Base-by-base conservation (phyloP, 2,329 filamentous ascomycete species). In the Fusarium guadeloupense region DNA sequence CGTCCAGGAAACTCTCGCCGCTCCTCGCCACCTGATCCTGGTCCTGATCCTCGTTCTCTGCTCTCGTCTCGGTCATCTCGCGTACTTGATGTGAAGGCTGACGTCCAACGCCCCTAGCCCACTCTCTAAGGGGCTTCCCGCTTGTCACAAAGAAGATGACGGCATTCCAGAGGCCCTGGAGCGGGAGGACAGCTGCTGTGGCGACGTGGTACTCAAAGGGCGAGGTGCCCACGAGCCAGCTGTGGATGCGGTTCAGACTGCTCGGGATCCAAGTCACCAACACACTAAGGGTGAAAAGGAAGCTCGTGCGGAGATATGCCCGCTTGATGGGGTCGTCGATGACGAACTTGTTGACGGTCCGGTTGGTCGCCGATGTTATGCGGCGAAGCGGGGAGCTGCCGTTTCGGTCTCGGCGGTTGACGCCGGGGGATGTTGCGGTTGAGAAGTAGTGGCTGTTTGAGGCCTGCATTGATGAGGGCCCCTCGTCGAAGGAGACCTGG, bases 111-210 rank as follows among this genome's bases (percentile, higher is more conserved):
- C 50, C 59, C 12, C 42, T 60, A 7, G 49, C 14, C 50, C 65
- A 59, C 16, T 55, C 51, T 30, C 39, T 66, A 14, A 77, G 59
- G 2, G 62, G 59, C 1, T 25, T 45, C 77, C 79, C 82, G 62
- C 81, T 91, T 2, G 89, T 90, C 6, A 84, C 83, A 56, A 90
- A 85, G 75, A 93, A 94, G 51, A 95, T 91, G 46, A 91, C 77
- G 25, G 87, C 84, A 70, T 94, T 94, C 90, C 91, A 93, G 26
- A 92, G 84, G 1, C 91, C 91, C 72, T 94, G 91, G 2, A 92
- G 79, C 0, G 91, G 90, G 5, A 94, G 79, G 0, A 93, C 90
- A 2, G 91, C 80, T 3, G 89, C 87, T 7, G 88, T 87, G 2
- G 85, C 83, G 44, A 92, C 82, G 70, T 90, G 89, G 44, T 92